Evolutionary conservation across 768 basidiomycete species (phyloP), one percentile per base, ranked within the genome.

Genomic region (Agrocybe chaxingu): DNA sequence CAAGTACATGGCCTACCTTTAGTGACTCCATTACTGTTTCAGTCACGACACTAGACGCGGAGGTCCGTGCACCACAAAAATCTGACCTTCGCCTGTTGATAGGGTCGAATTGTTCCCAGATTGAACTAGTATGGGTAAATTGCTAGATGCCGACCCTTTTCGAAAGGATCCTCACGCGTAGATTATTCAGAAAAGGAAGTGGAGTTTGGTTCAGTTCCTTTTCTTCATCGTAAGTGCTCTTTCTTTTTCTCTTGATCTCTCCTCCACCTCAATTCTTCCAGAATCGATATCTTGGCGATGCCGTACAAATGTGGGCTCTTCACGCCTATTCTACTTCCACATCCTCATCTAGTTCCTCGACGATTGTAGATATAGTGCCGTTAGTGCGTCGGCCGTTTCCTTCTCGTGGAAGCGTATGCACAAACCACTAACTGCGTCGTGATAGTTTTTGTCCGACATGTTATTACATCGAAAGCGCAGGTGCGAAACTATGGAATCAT

Each of bases 101-200:
- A 16, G 16, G 16, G 16, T 16, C 16, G 16, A 16, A 33, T 37
- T n/a, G 12, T 29, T 34, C 30, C 35, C 19, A 52, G 55, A 40
- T 56, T n/a, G 55, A 53, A 30, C 35, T 56, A 9, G 51, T 56
- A 18, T 56, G 55, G 55, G 55, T 50, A 34, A 32, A 42, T 39
- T 8, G 10, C 10, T n/a, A 24, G 24, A 24, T 24, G 5, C 5
- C 1, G 24, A 24, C 18, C 3, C 7, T 8, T 7, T 35, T 8
- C 24, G 29, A 31, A 39, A 35, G 13, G 4, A 11, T 35, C 32
- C n/a, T 29, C 30, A 24, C 12, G 16, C 13, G 8, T 33, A 40
- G 11, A 18, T 37, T 7, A 16, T 3, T 34, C 32, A 57, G 56
- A 47, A 53, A 45, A 39, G 56, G 32, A 51, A 51, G 19, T 53